phyloP scores from a whole-genome alignment of 176 grass and related monocot species.

The Paspalum vaginatum region DNA sequence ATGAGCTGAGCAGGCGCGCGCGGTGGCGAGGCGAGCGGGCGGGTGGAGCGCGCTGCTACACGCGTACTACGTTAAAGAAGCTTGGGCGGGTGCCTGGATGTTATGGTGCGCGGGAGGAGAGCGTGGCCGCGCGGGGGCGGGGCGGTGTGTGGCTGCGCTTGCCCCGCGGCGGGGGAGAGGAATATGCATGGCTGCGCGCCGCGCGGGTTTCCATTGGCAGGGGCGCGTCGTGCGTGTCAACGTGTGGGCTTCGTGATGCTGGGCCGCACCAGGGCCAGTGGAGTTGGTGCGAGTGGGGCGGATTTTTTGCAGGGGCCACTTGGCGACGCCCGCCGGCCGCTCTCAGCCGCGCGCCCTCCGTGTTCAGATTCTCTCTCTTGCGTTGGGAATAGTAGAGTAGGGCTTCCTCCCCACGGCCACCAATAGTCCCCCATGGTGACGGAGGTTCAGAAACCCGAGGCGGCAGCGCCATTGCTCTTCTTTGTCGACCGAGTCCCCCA shows the following conservation, averaged over 20 bases:
- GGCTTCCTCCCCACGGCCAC: too few relatives aligned
- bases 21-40: neutral
- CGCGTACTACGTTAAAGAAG: too few relatives aligned
- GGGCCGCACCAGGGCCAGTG: constrained; percentile 31
- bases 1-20: too few relatives aligned
- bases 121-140: constrained; percentile 24
- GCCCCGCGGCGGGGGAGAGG: constrained; percentile 14
- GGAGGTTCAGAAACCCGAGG: too few relatives aligned
- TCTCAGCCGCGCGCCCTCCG: neutral
- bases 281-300: neutral
- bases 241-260: neutral
- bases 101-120: constrained; percentile 44
- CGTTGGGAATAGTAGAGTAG: too few relatives aligned
- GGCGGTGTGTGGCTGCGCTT: constrained; percentile 49
- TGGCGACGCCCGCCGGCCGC: neutral
- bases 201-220: neutral
- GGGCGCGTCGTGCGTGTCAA: constrained; percentile 22
- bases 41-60: neutral
- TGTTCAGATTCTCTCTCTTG: neutral
- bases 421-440: too few relatives aligned
- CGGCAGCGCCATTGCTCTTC: too few relatives aligned
- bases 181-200: neutral
- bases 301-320: constrained; percentile 50
- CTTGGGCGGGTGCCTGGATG: neutral
- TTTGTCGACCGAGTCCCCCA: neutral